phyloP scores from a whole-genome alignment of 352 stramenopile species.

The Phytophthora kernoviae region DNA sequence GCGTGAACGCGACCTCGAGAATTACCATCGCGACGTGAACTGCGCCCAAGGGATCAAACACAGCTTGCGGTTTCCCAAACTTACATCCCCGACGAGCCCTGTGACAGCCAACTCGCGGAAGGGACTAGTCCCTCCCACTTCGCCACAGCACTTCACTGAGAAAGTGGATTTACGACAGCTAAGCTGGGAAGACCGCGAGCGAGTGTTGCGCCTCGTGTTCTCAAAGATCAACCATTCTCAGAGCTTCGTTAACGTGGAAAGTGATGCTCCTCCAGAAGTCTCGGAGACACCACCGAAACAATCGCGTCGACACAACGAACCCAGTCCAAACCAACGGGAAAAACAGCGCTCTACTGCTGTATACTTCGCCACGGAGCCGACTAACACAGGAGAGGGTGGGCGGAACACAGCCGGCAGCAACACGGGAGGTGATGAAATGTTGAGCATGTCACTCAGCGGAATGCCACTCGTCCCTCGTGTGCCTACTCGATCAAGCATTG shows the following conservation, averaged over 20 bases:
- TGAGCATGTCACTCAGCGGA: constrained; percentile 70
- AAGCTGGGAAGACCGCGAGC: constrained; percentile 91
- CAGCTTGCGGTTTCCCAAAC: constrained; percentile 55
- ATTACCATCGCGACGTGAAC: constrained; percentile 62
- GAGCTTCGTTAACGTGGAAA: constrained; percentile 46
- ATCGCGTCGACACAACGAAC: background rate
- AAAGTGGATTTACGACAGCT: constrained; percentile 91
- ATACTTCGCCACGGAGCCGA: constrained; percentile 64
- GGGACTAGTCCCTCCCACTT: constrained; percentile 2
- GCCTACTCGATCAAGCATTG: constrained; percentile 11
- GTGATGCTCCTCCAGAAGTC: constrained; percentile 10
- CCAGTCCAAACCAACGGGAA: constrained; percentile 23
- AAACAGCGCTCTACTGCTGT: constrained; percentile 30
- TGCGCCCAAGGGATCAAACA: constrained; percentile 37
- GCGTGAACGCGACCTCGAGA: constrained; percentile 52
- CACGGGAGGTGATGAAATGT: constrained; percentile 14
- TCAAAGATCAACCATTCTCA: constrained; percentile 92
- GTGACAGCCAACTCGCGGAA: constrained; percentile 2
- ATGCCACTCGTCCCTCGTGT: constrained; percentile 43
- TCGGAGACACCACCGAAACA: constrained; percentile 18
- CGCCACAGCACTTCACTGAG: constrained; percentile 47
- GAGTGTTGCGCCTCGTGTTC: constrained; percentile 93
- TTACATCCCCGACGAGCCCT: constrained; percentile 28
- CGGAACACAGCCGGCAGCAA: constrained; percentile 14
- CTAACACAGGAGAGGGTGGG: constrained; percentile 13